Base-by-base conservation (phyloP, 345 rosid species). In the Linum usitatissimum region DNA sequence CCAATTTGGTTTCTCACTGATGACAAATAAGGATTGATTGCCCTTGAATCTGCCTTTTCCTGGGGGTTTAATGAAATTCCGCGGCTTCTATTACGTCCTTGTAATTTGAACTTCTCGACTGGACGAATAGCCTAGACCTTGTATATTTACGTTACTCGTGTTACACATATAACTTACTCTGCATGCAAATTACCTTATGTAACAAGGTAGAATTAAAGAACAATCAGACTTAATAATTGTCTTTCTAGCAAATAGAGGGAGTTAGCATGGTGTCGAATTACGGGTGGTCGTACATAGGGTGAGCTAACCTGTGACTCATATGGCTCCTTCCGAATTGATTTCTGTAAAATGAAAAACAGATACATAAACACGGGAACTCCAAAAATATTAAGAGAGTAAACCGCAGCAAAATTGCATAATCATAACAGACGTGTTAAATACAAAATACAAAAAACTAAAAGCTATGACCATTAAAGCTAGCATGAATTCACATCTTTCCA, bases 251-350 rank as follows among this genome's bases (percentile, higher is more conserved):
- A 34, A 23, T 23, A 23, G 28, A 23, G 28, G 28, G 28, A 23
- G 28, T 23, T 23, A 23, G 2, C 28, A 23, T 23, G 28, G 1
- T 23, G 28, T 0, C 28, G 28, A 23, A n/a, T n/a, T 23, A 23
- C 28, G 2, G 28, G 28, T 23, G 28, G 28, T 23, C 28, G 28
- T 0, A 23, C 28, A 23, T 23, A 23, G 28, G 2, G 1, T 23
- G 28, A 23, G 28, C 28, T 49, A 76, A 89, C 98, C 95, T 89
- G 81, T 48, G 93, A 86, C 40, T 83, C 91, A 57, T 81, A 78
- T 66, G 96, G 86, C 70, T 92, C 97, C 71, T 78, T 86, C 69
- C 73, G 79, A 19, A 92, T 79, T 15, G 95, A 73, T 87, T 87
- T 86, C 98, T 92, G 90, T 79, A 75, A 71, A 68, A 63, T 56